Percentiles rank a stretch among this genome's conserved stretches.
These are phyloP conservation scores for Calvatia gigantea DNA, from an alignment of 768 basidiomycete species.

Conservation along the genomic window DNA sequence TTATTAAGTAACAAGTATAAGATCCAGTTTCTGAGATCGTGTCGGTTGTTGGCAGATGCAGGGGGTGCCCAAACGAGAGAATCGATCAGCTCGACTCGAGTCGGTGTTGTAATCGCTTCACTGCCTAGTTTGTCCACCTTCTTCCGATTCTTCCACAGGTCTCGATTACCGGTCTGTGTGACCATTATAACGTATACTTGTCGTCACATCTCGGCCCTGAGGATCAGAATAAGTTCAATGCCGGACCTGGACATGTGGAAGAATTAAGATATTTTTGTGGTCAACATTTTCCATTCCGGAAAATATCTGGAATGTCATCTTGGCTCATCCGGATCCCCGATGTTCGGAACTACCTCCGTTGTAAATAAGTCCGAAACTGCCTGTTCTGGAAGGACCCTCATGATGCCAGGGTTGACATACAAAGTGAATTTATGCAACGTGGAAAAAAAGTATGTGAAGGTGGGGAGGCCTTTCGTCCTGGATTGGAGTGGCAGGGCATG, in stretches of 20 bases:
- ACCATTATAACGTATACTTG: conserved; percentile 14
- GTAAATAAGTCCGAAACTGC: conserved; percentile 26
- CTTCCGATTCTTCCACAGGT: conserved; percentile 13
- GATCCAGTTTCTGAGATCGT: conserved; percentile 42
- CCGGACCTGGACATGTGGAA: conserved; percentile 30
- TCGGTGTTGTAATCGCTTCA: conserved; percentile 10
- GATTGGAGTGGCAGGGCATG: conserved; percentile 3
- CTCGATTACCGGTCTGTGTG: conserved; percentile 28
- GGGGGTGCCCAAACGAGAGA: conserved; percentile 31
- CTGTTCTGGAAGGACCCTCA: conserved; percentile 12
- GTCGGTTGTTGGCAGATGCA: conserved; percentile 34
- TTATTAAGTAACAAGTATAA: conserved; percentile 55
- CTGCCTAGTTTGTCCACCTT: conserved; percentile 14
- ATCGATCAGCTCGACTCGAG: conserved; percentile 12
- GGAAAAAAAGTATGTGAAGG: conserved; percentile 4
- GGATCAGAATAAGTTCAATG: conserved; percentile 27
- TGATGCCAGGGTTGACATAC: conserved; percentile 29
- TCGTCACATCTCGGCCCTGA: conserved; percentile 36
- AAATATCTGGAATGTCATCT: conserved; percentile 28
- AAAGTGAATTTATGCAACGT: conserved; percentile 19
- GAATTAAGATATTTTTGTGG: conserved; percentile 27
- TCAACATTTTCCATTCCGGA: conserved; percentile 28
- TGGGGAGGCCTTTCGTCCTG: neutral
- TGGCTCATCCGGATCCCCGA: conserved; percentile 20
- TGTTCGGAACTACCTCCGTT: conserved; percentile 35